Base-by-base conservation (phyloP, 371 early-diverging fungal genomes). In the Mortierella polycephala region DNA sequence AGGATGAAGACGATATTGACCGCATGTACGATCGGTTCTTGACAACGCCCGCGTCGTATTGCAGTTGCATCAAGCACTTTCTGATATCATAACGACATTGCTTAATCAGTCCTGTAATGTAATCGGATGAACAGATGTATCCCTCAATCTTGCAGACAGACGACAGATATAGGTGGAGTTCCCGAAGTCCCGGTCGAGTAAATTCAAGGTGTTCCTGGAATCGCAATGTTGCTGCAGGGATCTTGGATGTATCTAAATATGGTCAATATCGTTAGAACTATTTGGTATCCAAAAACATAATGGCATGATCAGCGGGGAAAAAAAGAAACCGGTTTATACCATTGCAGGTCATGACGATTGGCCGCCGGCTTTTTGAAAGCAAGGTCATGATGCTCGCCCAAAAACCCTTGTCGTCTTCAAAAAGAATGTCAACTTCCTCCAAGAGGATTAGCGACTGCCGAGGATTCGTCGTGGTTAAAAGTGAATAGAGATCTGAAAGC, bases 291-390 rank as follows among this genome's bases (percentile, higher is more conserved):
- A 54, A 23, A 16, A n/a, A 16, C 2, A 20, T 57, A 46, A 46
- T 45, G 45, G 20, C 39, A 21, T 40, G 21, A 37, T 20, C 30
- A 49, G 37, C 8, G 49, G 18, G 61, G 50, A 16, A 51, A 50
- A 11, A 14, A 7, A n/a, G 9, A 42, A 13, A 7, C 12, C 11
- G 18, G 10, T 7, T 12, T 71, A 81, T 85, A 90, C 92, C 89
- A 73, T 92, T 91, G 81, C 94, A 93, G 0, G 94, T 95, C 75
- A 95, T 85, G 18, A 95, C 86, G 21, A 96, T 94, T 0, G 96
- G 96, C 8, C 94, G 83, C 58, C 90, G 91, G 82, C 91, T 92
- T 45, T 85, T 90, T 62, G 89, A 87, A 6, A 94, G 87, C 45
- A 96, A 68, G 40, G 89, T 84, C 37, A 83, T 81, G 7, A 95